Evolutionary conservation across 2,329 filamentous ascomycete species (phyloP), one percentile per base, ranked within the genome.

Genomic region (Paecilomyces fulvus): DNA sequence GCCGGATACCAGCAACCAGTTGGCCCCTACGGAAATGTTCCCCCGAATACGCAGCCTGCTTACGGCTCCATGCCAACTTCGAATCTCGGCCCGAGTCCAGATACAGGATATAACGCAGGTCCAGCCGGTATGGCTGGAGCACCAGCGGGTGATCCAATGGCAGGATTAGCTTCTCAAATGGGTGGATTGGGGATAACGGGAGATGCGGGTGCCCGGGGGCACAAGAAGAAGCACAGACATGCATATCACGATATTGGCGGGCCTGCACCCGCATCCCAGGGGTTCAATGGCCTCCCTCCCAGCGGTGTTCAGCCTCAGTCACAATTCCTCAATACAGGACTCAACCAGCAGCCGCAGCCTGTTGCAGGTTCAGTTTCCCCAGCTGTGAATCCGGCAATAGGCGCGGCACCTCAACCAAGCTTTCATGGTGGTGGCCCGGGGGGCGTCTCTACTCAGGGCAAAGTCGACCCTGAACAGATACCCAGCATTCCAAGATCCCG

Each of bases 141-240:
- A 11, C 61, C 65, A n/a, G 65, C 59, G 48, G 65, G 68, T 31
- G 67, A 72, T 30, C 57, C 63, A 30, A 70, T 77, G 65, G 70
- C 67, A 23, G 75, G 74, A 2, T 63, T 80, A 54, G 62, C 74
- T 11, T 81, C 84, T 55, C 90, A 95, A 72, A 88, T 95, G 86
- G 86, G 86, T 48, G 85, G 84, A 58, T 83, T 95, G 81, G 85
- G 80, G 46, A 77, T 95, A 63, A 84, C 80, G 31, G 73, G 68
- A 57, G 79, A 82, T 55, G 63, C 67, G 56, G 69, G 66, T 54
- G 63, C 69, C 53, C 75, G 84, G 70, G 63, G 72, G 37, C 73
- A 77, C 53, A 88, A 92, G 80, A 97, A 96, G 84, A 96, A 96
- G 81, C 88, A 96, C 71, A 84, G 90, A 58, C 92, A 97, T 75